These are phyloP conservation scores for Dillenia turbinata DNA, from an alignment of 164 flowering plant species.

Conservation along the genomic window DNA sequence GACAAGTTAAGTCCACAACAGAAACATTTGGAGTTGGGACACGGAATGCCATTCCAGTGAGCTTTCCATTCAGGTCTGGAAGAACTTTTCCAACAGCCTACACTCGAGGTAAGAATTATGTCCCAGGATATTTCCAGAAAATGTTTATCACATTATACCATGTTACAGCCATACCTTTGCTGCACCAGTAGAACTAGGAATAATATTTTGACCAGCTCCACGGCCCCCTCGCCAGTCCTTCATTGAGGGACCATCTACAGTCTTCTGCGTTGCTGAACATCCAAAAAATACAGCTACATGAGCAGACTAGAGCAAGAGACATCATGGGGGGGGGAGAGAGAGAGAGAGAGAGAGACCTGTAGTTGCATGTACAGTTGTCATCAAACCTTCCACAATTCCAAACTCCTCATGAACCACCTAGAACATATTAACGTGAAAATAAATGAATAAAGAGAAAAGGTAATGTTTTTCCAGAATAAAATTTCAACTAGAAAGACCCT, in stretches of 20 bases:
- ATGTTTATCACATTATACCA: neutral
- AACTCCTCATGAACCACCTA: constrained; percentile 99
- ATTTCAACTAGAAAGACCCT: too few species aligned
- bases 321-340: neutral
- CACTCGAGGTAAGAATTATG: constrained; percentile 5
- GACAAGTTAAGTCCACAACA: constrained; percentile 93
- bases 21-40: constrained; percentile 98
- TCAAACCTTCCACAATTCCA: constrained; percentile 88
- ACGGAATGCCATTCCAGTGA: constrained; percentile 99
- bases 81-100: constrained; percentile 98
- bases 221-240: constrained; percentile 99
- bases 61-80: constrained; percentile 95
- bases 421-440: constrained; percentile 8
- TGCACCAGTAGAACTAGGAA: constrained; percentile 99
- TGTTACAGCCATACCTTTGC: constrained; percentile 61
- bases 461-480: too few species aligned
- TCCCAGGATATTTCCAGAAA: neutral
- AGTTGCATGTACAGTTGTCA: constrained; percentile 99
- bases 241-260: constrained; percentile 98
- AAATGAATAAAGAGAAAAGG: neutral
- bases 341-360: constrained; percentile 55
- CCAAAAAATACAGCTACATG: neutral
- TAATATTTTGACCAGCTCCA: constrained; percentile 92
- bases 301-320: neutral
- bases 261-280: constrained; percentile 88